Evolutionary conservation across 1,284 basidiomycete genomes (phyloP), one percentile per base, ranked within the genome.

Genomic region (Cystobasidium pallidum): DNA sequence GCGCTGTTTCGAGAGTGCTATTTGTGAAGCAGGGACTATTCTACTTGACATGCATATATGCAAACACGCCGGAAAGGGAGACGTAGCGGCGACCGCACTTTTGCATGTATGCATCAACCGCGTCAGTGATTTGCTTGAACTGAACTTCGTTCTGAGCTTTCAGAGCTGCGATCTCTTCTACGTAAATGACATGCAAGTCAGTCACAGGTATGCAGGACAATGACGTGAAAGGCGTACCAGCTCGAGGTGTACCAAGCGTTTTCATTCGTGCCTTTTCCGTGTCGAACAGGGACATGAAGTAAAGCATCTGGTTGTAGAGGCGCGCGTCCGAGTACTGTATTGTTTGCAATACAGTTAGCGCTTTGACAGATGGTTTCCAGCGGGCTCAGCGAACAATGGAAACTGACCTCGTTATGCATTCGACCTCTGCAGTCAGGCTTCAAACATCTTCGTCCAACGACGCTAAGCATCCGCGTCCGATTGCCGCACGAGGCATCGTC

Each of bases 41-140:
- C 32, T 64, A 64, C 30, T 58, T 70, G 34, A 71, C 51, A 30
- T 80, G 80, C 87, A 92, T 89, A 79, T 89, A 91, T 43, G 88
- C 86, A 82, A 94, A 94, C 76, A 96, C 80, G 61, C 83, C 78
- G 65, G 84, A 82, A 81, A 97, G 85, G 76, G 91, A 88, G 30
- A 97, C 91, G 88, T 89, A 96, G 75, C 91, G 85, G 75, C 93
- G 84, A 36, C 91, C 93, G 80, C 89, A 92, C 80, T 88, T 86
- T 73, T 90, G 84, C 34, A 95, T 84, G 78, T 95, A 91, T 79
- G 87, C 89, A 73, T 90, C 85, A 0, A 91, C 88, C 19, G 87
- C 86, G 0, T 76, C 80, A 0, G 82, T 80, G 81, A 94, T 85
- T 2, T 79, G 78, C 0, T 80, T 73, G 24, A 95, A 82, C 28